Percentiles rank a stretch among this genome's conserved stretches.
phyloP scores from a whole-genome alignment of 208 protist species.

The Leishmania turanica region DNA sequence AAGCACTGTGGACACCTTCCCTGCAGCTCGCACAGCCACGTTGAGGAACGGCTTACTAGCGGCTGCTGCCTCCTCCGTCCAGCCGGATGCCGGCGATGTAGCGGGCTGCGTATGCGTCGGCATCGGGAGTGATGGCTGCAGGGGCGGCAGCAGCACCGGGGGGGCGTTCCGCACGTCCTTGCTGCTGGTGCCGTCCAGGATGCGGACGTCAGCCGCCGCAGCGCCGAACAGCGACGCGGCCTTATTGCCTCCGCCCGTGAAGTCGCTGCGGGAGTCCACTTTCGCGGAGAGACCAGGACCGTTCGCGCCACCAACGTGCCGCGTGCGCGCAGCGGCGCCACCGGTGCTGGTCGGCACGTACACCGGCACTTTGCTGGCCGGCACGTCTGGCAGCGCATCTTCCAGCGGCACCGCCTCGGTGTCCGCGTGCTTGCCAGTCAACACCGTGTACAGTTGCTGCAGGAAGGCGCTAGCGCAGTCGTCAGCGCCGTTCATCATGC shows the following conservation, averaged over 20 bases:
- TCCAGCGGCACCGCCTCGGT: slow-evolving; percentile 39
- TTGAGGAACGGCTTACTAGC: slow-evolving; percentile 19
- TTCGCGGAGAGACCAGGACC: not conserved
- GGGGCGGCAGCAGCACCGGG: not conserved
- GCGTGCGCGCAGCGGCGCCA: slow-evolving; percentile 11
- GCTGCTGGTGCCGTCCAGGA: not conserved
- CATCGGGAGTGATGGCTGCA: not conserved
- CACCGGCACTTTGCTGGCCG: slow-evolving; percentile 26
- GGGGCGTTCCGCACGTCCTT: not conserved
- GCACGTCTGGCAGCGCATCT: slow-evolving; percentile 34
- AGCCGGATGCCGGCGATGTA: not conserved
- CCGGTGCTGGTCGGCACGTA: slow-evolving; percentile 20
- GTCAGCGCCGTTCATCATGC: slow-evolving; percentile 73
- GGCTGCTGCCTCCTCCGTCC: not conserved
- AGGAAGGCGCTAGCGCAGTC: slow-evolving; percentile 80
- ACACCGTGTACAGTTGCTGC: slow-evolving; percentile 72
- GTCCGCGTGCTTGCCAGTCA: slow-evolving; percentile 62
- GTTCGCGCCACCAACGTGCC: slow-evolving; percentile 1
- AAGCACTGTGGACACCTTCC: slow-evolving; percentile 29
- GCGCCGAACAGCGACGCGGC: not conserved
- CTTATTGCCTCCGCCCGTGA: not conserved
- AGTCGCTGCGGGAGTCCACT: not conserved
- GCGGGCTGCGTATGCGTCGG: not conserved
- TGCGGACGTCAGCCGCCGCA: not conserved
- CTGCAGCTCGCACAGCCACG: slow-evolving; percentile 24